Evolutionary conservation across 1,284 basidiomycete species (phyloP), one percentile per base, ranked within the genome.

Genomic region (Agroathelia rolfsii): DNA sequence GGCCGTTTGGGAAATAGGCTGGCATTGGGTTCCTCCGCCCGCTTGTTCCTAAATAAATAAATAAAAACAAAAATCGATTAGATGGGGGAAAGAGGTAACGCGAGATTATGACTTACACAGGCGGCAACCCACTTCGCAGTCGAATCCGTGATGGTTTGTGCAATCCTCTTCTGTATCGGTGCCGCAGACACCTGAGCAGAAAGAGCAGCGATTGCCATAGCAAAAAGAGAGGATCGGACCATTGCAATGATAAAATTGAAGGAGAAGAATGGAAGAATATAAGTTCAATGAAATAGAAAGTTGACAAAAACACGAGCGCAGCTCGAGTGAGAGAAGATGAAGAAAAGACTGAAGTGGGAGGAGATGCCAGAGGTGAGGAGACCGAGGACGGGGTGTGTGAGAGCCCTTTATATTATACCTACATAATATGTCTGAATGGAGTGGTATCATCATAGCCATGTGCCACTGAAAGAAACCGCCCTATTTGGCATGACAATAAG

Each of bases 111-210:
- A 43, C 44, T 20, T 41, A 47, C 42, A 27, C 49, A 50, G 17
- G 48, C 49, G 20, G 44, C 36, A 42, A 59, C 60, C 62, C 62
- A 66, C 30, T 58, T 44, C 4, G 37, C 41, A 6, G 59, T 62
- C 3, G 62, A 59, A 14, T 52, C 57, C 9, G 52, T 31, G 31
- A 58, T 64, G 24, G 46, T 46, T 41, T 66, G 64, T 3, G 56
- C 55, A 38, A 65, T 64, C 23, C 62, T 59, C 46, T 63, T 66
- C 22, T 42, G 35, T 32, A 62, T 32, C 9, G 53, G 56, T 5
- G 39, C 33, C 15, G 41, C 44, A 19, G n/a, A n/a, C n/a, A n/a
- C n/a, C n/a, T 34, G 22, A 16, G 40, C 40, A 12, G 38, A 34
- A 18, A 34, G 29, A n/a, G 42, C 34, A 13, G 43, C 41, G 19